Evolutionary conservation across 163 green algal species (phyloP), one percentile per base, ranked within the genome.

Genomic region (Chloromonas sp.): DNA sequence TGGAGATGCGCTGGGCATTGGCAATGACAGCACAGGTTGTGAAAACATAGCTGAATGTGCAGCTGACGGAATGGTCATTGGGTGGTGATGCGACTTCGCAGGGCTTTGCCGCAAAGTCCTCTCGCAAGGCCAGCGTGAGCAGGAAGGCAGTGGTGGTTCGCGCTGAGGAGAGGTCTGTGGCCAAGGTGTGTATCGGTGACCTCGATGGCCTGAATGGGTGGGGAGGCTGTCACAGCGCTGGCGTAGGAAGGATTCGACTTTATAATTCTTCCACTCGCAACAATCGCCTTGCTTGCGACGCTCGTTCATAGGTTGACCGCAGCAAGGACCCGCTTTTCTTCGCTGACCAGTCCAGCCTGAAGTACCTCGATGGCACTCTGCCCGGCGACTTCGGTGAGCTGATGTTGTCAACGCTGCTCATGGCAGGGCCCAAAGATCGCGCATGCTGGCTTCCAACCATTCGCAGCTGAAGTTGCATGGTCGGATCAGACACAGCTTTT

Each of bases 311-410:
- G 89, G 91, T 93, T 1, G 90, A 93, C 82, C 88, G 91, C 84
- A 89, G 87, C 86, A 95, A 94, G 89, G 92, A 95, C 87, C 66
- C 85, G 81, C 87, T 96, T 3, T 94, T 91, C 89, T 61, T 77
- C 81, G 60, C 61, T 14, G 81, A 84, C 58, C 57, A 36, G 1
- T 61, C 1, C 62, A 61, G 92, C 14, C 88, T 96, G 79, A 89
- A 91, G 14, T 98, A 98, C 94, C 91, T 98, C 82, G 95, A 98
- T 84, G 95, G 94, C 82, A 92, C 90, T 78, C 91, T 96, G 70
- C 91, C 95, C 58, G 95, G 94, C 76, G 94, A 96, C 87, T 95
- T 90, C 83, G 85, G 76, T 84, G 78, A 70, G 57, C 57, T 79
- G 76, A 3, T 58, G 1, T 58, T 62, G 14, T 57, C 3, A 81